Percentiles rank a stretch among this genome's conserved stretches.
Evolutionary conservation across 1,139 yeast genomes (phyloP).

Genomic region (Saccharomyces hybrid): DNA sequence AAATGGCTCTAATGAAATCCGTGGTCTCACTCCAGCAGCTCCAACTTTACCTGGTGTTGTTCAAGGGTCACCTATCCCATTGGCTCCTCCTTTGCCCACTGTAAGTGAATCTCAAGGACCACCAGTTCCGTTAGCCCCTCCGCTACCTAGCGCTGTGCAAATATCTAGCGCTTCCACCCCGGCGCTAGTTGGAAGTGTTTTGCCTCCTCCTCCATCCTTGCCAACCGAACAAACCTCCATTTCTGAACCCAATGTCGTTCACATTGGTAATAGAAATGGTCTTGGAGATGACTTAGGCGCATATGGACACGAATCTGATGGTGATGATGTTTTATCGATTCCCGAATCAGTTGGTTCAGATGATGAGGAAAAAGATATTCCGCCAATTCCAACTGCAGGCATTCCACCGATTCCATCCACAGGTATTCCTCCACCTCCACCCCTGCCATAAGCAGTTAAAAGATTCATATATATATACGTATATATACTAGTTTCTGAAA

Average conservation of each 20-base stretch:
- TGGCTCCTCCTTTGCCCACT: slow-evolving; percentile 15
- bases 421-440: slow-evolving; percentile 31
- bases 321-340: slow-evolving; percentile 29
- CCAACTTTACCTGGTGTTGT: slow-evolving; percentile 23
- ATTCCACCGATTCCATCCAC: slow-evolving; percentile 13
- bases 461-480: too few species aligned
- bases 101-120: slow-evolving; percentile 3
- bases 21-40: slow-evolving; percentile 29
- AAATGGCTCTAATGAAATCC: neutral
- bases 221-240: slow-evolving; percentile 6
- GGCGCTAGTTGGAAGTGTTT: slow-evolving; percentile 2
- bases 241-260: neutral
- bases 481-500: neutral
- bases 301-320: slow-evolving; percentile 17
- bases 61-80: slow-evolving; percentile 35
- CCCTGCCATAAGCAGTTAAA: slow-evolving; percentile 15
- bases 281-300: neutral
- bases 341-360: slow-evolving; percentile 34
- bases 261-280: slow-evolving; percentile 2
- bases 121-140: slow-evolving; percentile 22
- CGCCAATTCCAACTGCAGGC: slow-evolving; percentile 10
- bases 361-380: slow-evolving; percentile 16
- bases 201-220: slow-evolving; percentile 29
- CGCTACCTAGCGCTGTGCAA: slow-evolving; percentile 9
- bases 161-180: neutral